A percentile compares a stretch with the other conserved stretches of the same genome.
Evolutionary conservation across 768 basidiomycete genomes (phyloP).

Genomic region (Glaciozyma antarctica): DNA sequence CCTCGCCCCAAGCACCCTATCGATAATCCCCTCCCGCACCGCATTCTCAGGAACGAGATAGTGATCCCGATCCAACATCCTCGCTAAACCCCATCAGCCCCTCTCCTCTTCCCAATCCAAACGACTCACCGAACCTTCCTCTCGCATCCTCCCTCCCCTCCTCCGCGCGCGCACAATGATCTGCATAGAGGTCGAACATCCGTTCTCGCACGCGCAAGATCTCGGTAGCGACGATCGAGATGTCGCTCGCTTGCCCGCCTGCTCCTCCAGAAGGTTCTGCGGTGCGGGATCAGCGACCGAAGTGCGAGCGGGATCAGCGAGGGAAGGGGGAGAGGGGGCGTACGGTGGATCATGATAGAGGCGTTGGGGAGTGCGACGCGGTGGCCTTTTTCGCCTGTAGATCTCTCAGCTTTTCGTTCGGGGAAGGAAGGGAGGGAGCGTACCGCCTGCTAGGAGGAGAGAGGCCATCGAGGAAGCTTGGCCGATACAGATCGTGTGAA

Average conservation of each 20-base stretch:
- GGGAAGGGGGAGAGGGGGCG: constrained; percentile 36
- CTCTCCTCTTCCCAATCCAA: not conserved
- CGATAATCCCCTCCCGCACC: constrained; percentile 28
- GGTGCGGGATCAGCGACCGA: not conserved
- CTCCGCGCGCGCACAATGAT: constrained; percentile 11
- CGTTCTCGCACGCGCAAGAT: constrained; percentile 46
- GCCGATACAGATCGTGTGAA: constrained; percentile 93
- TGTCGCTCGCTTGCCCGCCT: constrained; percentile 88
- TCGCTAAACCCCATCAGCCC: not conserved
- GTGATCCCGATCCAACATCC: constrained; percentile 31
- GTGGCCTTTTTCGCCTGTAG: constrained; percentile 67
- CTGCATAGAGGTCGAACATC: constrained; percentile 30
- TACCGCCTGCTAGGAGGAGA: constrained; percentile 66
- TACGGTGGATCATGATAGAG: constrained; percentile 98
- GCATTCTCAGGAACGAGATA: constrained; percentile 20
- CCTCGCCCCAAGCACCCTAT: constrained; percentile 6
- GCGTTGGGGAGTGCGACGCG: constrained; percentile 85
- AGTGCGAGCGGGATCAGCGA: not conserved
- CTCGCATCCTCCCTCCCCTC: constrained; percentile 16
- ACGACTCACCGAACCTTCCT: constrained; percentile 10
- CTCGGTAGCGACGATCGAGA: constrained; percentile 46
- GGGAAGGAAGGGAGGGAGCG: not conserved
- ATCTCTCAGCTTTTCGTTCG: not conserved
- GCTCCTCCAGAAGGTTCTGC: constrained; percentile 94
- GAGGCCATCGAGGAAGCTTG: constrained; percentile 96